Evolutionary conservation across 2,329 filamentous ascomycete species (phyloP).

Genomic region (Beauveria bassiana): DNA sequence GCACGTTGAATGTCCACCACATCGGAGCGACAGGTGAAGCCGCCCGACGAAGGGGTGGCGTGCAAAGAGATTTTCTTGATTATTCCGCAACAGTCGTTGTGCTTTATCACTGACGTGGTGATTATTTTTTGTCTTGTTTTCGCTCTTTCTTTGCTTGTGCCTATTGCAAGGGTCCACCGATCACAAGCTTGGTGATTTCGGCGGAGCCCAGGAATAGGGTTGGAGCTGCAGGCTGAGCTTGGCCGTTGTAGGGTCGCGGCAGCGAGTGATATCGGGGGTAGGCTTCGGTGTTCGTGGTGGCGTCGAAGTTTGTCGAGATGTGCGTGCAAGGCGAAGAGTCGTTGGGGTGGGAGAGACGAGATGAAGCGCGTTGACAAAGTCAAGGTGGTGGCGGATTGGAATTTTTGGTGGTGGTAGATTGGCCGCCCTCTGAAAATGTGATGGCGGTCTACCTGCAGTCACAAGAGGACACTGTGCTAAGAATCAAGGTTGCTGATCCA

Average conservation of each 20-base stretch:
- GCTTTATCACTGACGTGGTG: neutral
- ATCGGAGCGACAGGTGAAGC: constrained; percentile 43
- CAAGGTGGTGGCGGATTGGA: neutral
- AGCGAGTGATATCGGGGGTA: neutral
- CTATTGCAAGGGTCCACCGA: constrained; percentile 7
- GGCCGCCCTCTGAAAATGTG: neutral
- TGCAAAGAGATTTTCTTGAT: neutral
- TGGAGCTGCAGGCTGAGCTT: neutral
- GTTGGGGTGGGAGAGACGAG: neutral
- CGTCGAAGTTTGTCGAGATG: neutral
- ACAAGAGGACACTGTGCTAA: constrained; percentile 5
- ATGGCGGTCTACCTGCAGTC: neutral
- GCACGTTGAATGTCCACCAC: constrained; percentile 72
- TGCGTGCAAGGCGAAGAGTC: too few species aligned
- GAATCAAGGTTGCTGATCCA: neutral
- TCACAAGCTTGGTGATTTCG: constrained; percentile 6
- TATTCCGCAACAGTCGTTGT: neutral
- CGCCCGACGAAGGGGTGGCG: neutral
- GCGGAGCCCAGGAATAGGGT: constrained; percentile 2
- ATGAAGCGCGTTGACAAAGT: neutral
- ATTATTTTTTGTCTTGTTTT: neutral
- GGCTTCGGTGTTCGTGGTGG: neutral
- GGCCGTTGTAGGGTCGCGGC: neutral
- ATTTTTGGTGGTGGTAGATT: neutral
- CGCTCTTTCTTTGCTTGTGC: constrained; percentile 3